phyloP scores from a whole-genome alignment of 1,284 basidiomycete genomes.

The Cutaneotrichosporon cavernicola region DNA sequence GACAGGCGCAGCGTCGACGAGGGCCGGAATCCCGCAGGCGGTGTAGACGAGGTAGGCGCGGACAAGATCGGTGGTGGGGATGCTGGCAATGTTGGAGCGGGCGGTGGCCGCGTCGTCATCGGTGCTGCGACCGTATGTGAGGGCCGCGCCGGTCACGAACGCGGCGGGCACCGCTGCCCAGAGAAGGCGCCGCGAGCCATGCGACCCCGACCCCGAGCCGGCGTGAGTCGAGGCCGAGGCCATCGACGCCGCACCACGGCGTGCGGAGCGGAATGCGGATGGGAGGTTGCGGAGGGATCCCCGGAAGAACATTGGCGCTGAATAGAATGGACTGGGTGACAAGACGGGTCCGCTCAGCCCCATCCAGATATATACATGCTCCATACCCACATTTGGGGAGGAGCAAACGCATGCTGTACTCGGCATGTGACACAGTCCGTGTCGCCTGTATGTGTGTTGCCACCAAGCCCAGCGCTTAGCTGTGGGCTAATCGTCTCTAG shows the following conservation, averaged over 20 bases:
- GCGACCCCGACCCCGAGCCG: neutral
- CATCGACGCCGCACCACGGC: neutral
- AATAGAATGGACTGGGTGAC: neutral
- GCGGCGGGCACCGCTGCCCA: conserved; percentile 15
- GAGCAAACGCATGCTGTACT: conserved; percentile 5
- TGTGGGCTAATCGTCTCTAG: neutral
- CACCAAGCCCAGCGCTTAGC: conserved; percentile 2
- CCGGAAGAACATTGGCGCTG: conserved; percentile 10
- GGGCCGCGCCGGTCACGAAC: conserved; percentile 11
- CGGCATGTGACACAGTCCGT: conserved; percentile 6
- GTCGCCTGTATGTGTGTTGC: neutral
- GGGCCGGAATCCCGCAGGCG: conserved; percentile 69
- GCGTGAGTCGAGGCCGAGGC: conserved; percentile 7
- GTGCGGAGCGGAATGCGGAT: conserved; percentile 5
- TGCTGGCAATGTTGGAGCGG: conserved; percentile 16
- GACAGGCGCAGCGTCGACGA: conserved; percentile 74
- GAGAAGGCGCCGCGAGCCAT: conserved; percentile 1
- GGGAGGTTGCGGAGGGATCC: conserved; percentile 7
- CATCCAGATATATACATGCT: neutral
- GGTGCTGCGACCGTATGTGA: conserved; percentile 2
- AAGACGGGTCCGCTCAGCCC: neutral
- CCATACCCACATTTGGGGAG: neutral
- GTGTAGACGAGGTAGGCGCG: conserved; percentile 78
- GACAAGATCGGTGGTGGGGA: conserved; percentile 53
- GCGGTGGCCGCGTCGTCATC: conserved; percentile 11